phyloP scores from a whole-genome alignment of 1,284 basidiomycete genomes.

The Phellinidium pouzarii region DNA sequence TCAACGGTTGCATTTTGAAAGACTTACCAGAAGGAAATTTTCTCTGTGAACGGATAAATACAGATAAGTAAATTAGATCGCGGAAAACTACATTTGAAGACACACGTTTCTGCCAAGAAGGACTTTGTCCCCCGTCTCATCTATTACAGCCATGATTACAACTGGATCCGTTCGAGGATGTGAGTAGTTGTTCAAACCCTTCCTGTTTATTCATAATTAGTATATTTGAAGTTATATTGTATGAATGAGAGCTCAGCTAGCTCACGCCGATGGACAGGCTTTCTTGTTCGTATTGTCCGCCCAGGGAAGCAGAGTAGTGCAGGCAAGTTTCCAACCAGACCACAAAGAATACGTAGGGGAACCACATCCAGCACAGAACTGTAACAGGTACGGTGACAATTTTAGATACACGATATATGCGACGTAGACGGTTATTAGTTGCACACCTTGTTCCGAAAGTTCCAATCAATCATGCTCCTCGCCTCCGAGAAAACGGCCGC shows the following conservation, averaged over 20 bases:
- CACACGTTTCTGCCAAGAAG: conserved; percentile 82
- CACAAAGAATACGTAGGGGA: conserved; percentile 80
- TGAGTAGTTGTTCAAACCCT: conserved; percentile 82
- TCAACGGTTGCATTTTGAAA: background rate
- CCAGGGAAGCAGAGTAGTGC: conserved; percentile 69
- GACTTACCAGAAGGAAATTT: conserved; percentile 47
- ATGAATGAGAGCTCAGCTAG: conserved; percentile 19
- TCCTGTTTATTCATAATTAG: conserved; percentile 43
- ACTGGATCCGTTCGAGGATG: conserved; percentile 87
- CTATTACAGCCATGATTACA: conserved; percentile 88
- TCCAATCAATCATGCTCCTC: conserved; percentile 85
- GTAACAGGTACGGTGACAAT: background rate
- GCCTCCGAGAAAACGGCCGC: conserved; percentile 73
- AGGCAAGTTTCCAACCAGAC: conserved; percentile 94
- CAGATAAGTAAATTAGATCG: conserved; percentile 1
- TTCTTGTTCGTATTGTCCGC: conserved; percentile 51
- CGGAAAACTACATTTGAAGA: conserved; percentile 19
- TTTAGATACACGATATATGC: conserved; percentile 1
- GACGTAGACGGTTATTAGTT: background rate
- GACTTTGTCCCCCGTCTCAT: conserved; percentile 71
- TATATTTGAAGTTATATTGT: too few species aligned
- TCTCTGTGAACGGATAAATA: conserved; percentile 37
- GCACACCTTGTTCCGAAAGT: conserved; percentile 70
- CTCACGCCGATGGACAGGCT: conserved; percentile 64
- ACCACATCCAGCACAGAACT: conserved; percentile 90